Percentiles rank a stretch among this genome's conserved stretches.
These are phyloP conservation scores for Eragrostis curvula DNA, from an alignment of 176 grass and related monocot species.

Conservation along the genomic window DNA sequence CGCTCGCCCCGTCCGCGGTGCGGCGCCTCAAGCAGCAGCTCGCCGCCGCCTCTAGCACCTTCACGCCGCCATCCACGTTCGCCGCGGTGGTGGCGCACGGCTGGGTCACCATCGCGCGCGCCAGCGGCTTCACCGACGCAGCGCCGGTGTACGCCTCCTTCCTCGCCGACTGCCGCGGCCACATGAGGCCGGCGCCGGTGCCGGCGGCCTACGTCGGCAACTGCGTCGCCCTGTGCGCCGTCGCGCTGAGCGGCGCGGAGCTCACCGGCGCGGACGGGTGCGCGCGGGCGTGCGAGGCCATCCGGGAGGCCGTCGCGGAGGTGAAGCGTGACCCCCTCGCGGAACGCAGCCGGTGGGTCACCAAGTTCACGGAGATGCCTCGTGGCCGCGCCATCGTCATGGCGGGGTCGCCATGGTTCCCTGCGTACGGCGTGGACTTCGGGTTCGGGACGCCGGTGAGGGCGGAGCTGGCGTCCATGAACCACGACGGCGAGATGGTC, in stretches of 20 bases:
- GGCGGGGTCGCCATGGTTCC: conserved; percentile 33
- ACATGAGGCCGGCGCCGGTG: neutral
- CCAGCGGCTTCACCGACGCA: neutral
- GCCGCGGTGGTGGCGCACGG: conserved; percentile 3
- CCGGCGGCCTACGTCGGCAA: neutral
- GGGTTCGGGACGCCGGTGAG: conserved; percentile 49
- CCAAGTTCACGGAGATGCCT: neutral
- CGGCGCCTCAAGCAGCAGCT: conserved; percentile 14
- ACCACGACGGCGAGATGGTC: conserved; percentile 43
- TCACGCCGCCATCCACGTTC: neutral
- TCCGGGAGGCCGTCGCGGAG: neutral
- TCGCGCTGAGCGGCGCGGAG: neutral
- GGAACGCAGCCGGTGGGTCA: neutral
- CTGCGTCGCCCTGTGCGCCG: neutral
- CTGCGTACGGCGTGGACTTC: conserved; percentile 45
- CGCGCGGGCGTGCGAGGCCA: neutral
- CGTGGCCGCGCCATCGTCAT: neutral
- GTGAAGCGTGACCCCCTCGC: neutral
- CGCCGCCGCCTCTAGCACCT: too few relatives aligned
- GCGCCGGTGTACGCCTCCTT: neutral
- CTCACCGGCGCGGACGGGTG: neutral
- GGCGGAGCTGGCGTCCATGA: conserved; percentile 52
- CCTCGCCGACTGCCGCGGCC: neutral
- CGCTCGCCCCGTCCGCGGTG: neutral
- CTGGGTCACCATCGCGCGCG: neutral